Conservation (phyloP, 177 flowering plant species). For the Vitis hybrid region DNA sequence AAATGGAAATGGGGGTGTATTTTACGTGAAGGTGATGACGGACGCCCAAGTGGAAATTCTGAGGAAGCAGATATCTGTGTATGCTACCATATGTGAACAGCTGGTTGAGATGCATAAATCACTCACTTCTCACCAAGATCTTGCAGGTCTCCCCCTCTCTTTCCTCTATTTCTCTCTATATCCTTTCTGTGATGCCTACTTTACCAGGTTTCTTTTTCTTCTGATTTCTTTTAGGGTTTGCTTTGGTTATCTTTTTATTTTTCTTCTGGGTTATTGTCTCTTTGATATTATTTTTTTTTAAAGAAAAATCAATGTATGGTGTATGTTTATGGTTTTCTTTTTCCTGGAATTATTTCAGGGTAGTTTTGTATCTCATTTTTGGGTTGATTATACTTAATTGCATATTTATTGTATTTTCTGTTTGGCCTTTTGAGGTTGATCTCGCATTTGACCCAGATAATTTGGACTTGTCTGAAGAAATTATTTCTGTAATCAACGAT, state of each 20-base stretch:
- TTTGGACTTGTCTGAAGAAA: too few relatives aligned
- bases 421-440: too few relatives aligned
- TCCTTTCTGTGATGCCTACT: not conserved
- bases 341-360: too few relatives aligned
- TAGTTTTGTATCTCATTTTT: too few relatives aligned
- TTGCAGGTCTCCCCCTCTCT: constrained; percentile 46
- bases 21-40: constrained; percentile 86
- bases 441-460: too few relatives aligned
- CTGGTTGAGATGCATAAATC: constrained; percentile 87
- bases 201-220: not conserved
- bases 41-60: constrained; percentile 91
- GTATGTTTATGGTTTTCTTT: too few relatives aligned
- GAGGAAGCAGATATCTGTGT: constrained; percentile 72
- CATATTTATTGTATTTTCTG: too few relatives aligned
- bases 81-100: constrained; percentile 84
- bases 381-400: too few relatives aligned
- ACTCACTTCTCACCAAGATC: constrained; percentile 80
- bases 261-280: not conserved
- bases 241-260: not conserved
- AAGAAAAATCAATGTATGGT: too few relatives aligned
- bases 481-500: too few relatives aligned
- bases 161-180: constrained; percentile 3
- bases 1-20: constrained; percentile 21
- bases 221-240: not conserved
- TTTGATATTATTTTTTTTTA: too few relatives aligned